Evolutionary conservation across 441 rosid species (phyloP), one percentile per base, ranked within the genome.

Genomic region (Metrosideros polymorpha): DNA sequence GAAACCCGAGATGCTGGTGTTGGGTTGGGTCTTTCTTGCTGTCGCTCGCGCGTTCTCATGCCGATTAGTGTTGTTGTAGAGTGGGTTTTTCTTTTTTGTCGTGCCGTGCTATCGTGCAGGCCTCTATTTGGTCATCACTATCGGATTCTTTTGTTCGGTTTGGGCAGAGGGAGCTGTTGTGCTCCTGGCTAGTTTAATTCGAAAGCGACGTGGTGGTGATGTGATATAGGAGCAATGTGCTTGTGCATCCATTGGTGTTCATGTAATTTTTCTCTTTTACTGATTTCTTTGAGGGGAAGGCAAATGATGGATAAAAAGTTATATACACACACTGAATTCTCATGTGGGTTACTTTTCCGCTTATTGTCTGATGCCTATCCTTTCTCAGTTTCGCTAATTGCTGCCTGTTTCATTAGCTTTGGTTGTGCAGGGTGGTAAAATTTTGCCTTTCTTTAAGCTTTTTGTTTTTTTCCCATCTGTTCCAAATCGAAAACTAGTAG

Each of bases 361-460:
- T 89, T 89, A 85, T 87, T 87, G 71, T 88, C 91, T 95, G 95
- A 94, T 91, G 95, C 92, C 92, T 89, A 87, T 30, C 51, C 55
- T 50, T 71, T 17, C 51, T 85, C 71, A 15, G 19, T 35, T 71
- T 71, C 12, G 47, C 79, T 39, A 22, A 22, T 71, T 71, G 79
- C 15, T 22, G 47, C 47, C 47, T 71, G 47, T 22, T 39, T 71
- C 79, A 6, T 22, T 39, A 22, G 79, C 47, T 22, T 71, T 71
- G 79, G 9, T 71, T 1, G 47, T 39, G 79, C n/a, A 10, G 9
- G 27, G 79, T 71, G 47, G 79, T 22, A 5, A 39, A 10, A 6
- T 22, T 39, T 71, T 22, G 14, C 2, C 54, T 42, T 3, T 9
- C 4, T 57, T 6, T 2, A 5, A 13, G 14, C 19, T 7, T 6